phyloP scores from a whole-genome alignment of 768 basidiomycete genomes.

The Naganishia friedmannii region DNA sequence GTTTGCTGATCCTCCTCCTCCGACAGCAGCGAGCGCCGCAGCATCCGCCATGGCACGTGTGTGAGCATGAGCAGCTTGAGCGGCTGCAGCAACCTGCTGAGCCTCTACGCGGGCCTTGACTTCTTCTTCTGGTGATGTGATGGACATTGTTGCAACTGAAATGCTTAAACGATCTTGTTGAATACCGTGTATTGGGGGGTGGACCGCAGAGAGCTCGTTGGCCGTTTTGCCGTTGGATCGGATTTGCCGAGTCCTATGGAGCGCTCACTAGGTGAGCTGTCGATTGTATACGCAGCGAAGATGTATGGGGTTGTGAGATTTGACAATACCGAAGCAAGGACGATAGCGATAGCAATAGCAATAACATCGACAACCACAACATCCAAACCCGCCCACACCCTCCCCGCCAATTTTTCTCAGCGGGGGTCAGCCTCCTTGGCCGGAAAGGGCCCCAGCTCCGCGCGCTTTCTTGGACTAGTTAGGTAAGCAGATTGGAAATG shows the following conservation, averaged over 20 bases:
- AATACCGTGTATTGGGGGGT: too few species aligned
- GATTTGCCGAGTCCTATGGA: not conserved
- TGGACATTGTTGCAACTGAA: conserved; percentile 2
- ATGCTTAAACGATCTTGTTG: too few species aligned
- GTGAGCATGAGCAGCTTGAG: conserved; percentile 19
- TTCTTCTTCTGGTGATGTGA: conserved; percentile 9
- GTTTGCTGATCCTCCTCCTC: conserved; percentile 14
- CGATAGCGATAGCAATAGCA: not conserved
- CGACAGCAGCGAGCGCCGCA: conserved; percentile 26
- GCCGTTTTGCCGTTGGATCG: not conserved
- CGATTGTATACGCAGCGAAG: not conserved
- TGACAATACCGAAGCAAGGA: too few species aligned
- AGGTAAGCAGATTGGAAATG: not conserved
- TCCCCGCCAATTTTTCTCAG: conserved; percentile 5
- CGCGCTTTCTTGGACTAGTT: too few species aligned
- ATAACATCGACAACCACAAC: not conserved
- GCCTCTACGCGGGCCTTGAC: conserved; percentile 16
- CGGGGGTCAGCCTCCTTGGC: not conserved
- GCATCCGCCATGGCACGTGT: conserved; percentile 28
- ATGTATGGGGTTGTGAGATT: too few species aligned
- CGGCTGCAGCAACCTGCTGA: conserved; percentile 7
- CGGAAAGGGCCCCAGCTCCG: not conserved
- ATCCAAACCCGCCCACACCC: too few species aligned
- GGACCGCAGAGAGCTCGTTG: not conserved
- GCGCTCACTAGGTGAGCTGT: not conserved